Evolutionary conservation across 805 yeast genomes (phyloP).

Genomic region (Cyberlindnera amylophila): DNA sequence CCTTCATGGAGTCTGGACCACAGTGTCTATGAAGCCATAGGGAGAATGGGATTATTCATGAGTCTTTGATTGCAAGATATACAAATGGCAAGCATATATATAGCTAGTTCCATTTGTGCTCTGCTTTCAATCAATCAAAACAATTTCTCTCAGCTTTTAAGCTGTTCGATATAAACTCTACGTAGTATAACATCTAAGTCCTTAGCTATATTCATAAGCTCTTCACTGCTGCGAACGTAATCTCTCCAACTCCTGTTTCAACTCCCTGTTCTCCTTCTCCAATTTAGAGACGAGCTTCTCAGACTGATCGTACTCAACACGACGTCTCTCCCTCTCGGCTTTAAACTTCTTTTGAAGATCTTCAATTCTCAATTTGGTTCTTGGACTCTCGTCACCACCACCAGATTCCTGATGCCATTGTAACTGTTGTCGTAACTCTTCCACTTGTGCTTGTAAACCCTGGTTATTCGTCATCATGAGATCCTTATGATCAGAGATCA

Average conservation of each 20-base stretch:
- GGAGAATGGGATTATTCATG: too few species aligned
- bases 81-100: too few species aligned
- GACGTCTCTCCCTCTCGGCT: slow-evolving; percentile 66
- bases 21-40: too few species aligned
- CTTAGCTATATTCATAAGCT: too few species aligned
- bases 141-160: too few species aligned
- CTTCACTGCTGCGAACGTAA: slow-evolving; percentile 1
- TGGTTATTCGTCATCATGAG: slow-evolving; percentile 19
- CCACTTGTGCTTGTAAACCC: slow-evolving; percentile 13
- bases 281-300: slow-evolving; percentile 46
- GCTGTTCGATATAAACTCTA: too few species aligned
- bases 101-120: too few species aligned
- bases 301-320: slow-evolving; percentile 56
- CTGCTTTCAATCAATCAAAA: too few species aligned
- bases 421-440: slow-evolving; percentile 16
- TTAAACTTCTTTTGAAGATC: slow-evolving; percentile 65
- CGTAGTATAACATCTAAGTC: too few species aligned
- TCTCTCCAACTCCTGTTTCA: slow-evolving; percentile 29
- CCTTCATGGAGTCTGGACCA: too few species aligned
- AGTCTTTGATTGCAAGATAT: too few species aligned
- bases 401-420: slow-evolving; percentile 19
- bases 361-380: slow-evolving; percentile 48
- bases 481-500: slow-evolving; percentile 51
- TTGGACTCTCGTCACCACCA: slow-evolving; percentile 27
- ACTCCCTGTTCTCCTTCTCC: slow-evolving; percentile 48